Base-by-base conservation (phyloP, 2,329 filamentous ascomycete genomes). In the Aureobasidium uvarum region DNA sequence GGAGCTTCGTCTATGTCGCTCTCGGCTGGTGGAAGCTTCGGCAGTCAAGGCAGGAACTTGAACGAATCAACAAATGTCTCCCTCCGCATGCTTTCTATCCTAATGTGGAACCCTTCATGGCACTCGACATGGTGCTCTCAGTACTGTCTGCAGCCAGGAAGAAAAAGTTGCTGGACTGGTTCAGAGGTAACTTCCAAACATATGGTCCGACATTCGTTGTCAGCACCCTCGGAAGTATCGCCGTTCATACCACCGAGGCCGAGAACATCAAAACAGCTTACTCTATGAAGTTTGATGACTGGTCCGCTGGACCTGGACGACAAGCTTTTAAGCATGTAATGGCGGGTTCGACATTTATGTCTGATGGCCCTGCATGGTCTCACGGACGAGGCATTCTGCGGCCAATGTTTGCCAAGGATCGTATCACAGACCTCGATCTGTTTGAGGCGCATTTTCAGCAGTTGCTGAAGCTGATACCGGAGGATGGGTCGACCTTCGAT, bases 371-470 rank as follows among this genome's bases (percentile, higher is more conserved):
- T 3, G 71, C 70, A 38, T 77, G 75, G 75, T 66, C 72, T 11
- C 74, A 76, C 58, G 72, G 71, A 7, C 69, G 81, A 11, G 78
- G 81, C 33, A 76, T 83, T 68, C 76, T 89, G 16, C 77, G 83
- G 25, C 83, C 84, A 1, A 83, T 83, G 67, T 86, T 85, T 68
- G 78, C 76, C 0, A 75, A 81, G 10, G 78, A 80, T 13, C 83
- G 85, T 68, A 78, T 86, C 11, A 80, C 79, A 5, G 81, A 86
- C 70, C 72, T 85, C 6, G 75, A 78, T 1, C 84, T 83, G 1
- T 87, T 89, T 60, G 87, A 90, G 70, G 76, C 73, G 2, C 86
- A 89, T 75, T 79, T 88, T 18, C 74, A 79, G 38, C 78, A 82
- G 31, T 77, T 91, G 65, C 78, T 90, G 31, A 77, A 80, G n/a